Percentiles rank a stretch among this genome's conserved stretches.
These are phyloP conservation scores for Coemansia sp. DNA, from an alignment of 192 early-diverging fungal genomes.

Conservation along the genomic window DNA sequence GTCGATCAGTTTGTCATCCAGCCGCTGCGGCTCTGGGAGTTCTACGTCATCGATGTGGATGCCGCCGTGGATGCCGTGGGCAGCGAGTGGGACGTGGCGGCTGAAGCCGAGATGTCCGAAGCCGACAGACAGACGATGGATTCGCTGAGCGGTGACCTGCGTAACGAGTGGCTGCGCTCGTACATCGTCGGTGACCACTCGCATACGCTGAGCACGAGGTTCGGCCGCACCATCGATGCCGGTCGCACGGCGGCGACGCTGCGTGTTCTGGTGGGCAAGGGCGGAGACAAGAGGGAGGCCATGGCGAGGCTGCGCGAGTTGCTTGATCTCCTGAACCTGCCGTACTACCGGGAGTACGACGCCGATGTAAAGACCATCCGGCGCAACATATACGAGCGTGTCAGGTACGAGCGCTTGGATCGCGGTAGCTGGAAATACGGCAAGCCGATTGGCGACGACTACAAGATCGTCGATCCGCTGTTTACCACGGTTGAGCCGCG, in stretches of 20 bases:
- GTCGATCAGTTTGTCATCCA: constrained; percentile 57
- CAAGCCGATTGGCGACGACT: constrained; percentile 68
- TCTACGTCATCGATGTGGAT: constrained; percentile 73
- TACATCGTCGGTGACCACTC: constrained; percentile 52
- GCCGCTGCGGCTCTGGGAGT: constrained; percentile 81
- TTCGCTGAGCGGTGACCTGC: constrained; percentile 19
- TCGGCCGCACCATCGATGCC: constrained; percentile 32
- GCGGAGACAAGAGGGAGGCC: constrained; percentile 23
- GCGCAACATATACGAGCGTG: constrained; percentile 71
- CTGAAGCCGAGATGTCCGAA: neutral
- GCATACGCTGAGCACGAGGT: constrained; percentile 42
- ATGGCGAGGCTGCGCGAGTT: constrained; percentile 57
- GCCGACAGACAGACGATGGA: constrained; percentile 12
- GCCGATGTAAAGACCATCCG: constrained; percentile 66
- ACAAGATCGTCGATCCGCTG: constrained; percentile 86
- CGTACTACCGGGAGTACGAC: constrained; percentile 83
- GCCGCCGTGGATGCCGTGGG: constrained; percentile 42
- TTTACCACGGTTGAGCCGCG: constrained; percentile 85
- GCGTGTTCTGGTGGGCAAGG: constrained; percentile 20
- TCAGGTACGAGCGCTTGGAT: constrained; percentile 80
- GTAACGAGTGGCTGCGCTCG: constrained; percentile 38
- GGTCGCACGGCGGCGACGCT: constrained; percentile 33
- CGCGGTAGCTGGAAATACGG: constrained; percentile 78
- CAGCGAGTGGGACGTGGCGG: constrained; percentile 34
- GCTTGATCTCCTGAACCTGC: constrained; percentile 85